Conservation (phyloP, 108 stramenopile genomes). For the Stephanodiscus triporus region DNA sequence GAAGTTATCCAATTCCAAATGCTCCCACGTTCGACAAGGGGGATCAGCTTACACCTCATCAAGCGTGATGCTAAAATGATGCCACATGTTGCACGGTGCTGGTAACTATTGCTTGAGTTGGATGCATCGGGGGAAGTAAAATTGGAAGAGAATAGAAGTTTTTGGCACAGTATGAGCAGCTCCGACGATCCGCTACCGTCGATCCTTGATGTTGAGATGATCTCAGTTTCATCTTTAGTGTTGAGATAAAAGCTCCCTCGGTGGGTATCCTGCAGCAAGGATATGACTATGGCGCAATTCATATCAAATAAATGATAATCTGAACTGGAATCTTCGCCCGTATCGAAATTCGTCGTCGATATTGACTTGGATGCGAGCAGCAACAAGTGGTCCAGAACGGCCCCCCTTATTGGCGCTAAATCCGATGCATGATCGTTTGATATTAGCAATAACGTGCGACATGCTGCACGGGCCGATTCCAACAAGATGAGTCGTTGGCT, state of each 20-base stretch:
- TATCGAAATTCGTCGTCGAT: not conserved
- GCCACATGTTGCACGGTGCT: constrained; percentile 38
- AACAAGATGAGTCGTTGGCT: constrained; percentile 6
- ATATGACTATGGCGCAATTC: constrained; percentile 42
- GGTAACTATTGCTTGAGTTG: constrained; percentile 11
- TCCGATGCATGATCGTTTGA: constrained; percentile 16
- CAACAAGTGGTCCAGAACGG: constrained; percentile 35
- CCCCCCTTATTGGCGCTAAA: constrained; percentile 23
- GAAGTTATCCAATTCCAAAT: constrained; percentile 44
- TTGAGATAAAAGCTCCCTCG: not conserved
- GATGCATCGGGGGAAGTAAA: constrained; percentile 7
- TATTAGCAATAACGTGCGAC: constrained; percentile 40
- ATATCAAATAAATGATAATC: constrained; percentile 40
- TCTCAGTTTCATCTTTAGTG: not conserved
- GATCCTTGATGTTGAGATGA: not conserved
- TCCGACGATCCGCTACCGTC: constrained; percentile 23
- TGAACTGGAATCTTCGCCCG: constrained; percentile 11
- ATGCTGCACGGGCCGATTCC: constrained; percentile 36
- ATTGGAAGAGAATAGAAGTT: constrained; percentile 35
- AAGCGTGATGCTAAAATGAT: constrained; percentile 41
- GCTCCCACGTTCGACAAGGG: constrained; percentile 28
- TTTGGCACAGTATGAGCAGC: constrained; percentile 47
- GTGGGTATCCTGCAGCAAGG: constrained; percentile 24
- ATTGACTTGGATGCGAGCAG: constrained; percentile 36
- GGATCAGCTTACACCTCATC: constrained; percentile 35